phyloP scores from a whole-genome alignment of 2,329 filamentous ascomycete species.

The Blastomyces percursus region DNA sequence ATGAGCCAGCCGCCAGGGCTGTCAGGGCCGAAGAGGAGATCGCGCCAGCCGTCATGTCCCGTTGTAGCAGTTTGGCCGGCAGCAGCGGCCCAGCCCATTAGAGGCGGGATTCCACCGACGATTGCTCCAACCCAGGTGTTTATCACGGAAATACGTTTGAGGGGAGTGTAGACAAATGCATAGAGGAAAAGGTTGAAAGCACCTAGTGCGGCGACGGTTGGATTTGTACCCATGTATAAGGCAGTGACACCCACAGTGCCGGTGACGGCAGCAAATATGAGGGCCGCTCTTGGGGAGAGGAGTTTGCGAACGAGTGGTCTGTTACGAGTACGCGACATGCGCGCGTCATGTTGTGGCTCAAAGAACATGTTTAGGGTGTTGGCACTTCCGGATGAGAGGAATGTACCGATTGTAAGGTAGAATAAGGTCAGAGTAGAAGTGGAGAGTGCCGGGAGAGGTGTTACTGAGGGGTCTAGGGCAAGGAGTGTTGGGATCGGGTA shows the following conservation, averaged over 20 bases:
- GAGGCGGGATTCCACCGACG: conserved; percentile 82
- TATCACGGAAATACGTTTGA: conserved; percentile 74
- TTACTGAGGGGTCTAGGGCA: conserved; percentile 61
- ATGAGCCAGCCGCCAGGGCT: conserved; percentile 77
- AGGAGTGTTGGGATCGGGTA: conserved; percentile 88
- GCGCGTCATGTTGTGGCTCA: conserved; percentile 77
- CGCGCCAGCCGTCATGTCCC: conserved; percentile 61
- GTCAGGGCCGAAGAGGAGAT: conserved; percentile 61
- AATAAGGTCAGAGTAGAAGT: conserved; percentile 75
- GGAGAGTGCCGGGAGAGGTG: conserved; percentile 48
- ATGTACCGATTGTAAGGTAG: conserved; percentile 82
- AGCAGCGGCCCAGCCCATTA: conserved; percentile 97
- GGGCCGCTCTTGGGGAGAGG: conserved; percentile 58
- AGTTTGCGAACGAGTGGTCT: conserved; percentile 76
- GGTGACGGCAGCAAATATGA: conserved; percentile 66
- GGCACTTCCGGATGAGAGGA: conserved; percentile 78
- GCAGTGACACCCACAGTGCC: conserved; percentile 58
- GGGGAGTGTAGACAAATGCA: conserved; percentile 80
- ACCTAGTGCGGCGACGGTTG: conserved; percentile 78
- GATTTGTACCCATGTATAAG: conserved; percentile 84
- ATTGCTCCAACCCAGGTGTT: conserved; percentile 96
- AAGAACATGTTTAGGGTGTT: conserved; percentile 98
- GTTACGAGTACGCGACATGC: conserved; percentile 89
- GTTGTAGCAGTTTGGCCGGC: conserved; percentile 72
- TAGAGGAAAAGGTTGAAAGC: conserved; percentile 79